Evolutionary conservation across 495 filamentous ascomycete genomes (phyloP).

Genomic region (Xylaria longipes): DNA sequence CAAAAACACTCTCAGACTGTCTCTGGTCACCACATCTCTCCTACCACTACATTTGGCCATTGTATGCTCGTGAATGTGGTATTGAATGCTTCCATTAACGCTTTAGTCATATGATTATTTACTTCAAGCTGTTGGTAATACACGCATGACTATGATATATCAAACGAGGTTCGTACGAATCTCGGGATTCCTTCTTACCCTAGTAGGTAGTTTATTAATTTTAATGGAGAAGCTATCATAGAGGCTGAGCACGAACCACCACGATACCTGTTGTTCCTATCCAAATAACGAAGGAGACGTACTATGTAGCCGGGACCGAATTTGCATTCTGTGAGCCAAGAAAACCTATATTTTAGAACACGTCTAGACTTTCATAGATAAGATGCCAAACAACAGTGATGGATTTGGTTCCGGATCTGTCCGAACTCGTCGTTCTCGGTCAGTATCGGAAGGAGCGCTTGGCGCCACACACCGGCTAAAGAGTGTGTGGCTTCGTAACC

Average conservation of each 20-base stretch:
- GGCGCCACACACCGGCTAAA: slow-evolving; percentile 2
- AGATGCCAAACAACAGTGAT: background rate
- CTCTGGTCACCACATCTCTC: background rate
- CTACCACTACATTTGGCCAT: background rate
- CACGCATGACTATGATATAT: background rate
- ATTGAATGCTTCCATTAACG: background rate
- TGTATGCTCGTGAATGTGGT: background rate
- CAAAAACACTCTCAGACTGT: background rate
- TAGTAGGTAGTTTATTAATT: no score
- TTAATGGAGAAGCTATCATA: no score
- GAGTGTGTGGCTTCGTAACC: slow-evolving; percentile 4
- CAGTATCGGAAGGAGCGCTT: slow-evolving; percentile 7
- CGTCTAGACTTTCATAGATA: slow-evolving; percentile 7
- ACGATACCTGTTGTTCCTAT: background rate
- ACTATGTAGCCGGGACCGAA: background rate
- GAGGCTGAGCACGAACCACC: no score
- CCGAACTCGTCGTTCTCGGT: background rate
- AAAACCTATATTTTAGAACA: background rate
- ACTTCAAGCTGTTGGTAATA: background rate
- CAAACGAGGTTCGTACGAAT: background rate
- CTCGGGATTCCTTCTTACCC: no score
- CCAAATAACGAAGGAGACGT: background rate
- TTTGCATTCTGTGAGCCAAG: slow-evolving; percentile 6
- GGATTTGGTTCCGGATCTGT: slow-evolving; percentile 2
- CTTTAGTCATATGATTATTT: background rate